phyloP scores from a whole-genome alignment of 768 basidiomycete species.

The Leucocoprinus sp. region DNA sequence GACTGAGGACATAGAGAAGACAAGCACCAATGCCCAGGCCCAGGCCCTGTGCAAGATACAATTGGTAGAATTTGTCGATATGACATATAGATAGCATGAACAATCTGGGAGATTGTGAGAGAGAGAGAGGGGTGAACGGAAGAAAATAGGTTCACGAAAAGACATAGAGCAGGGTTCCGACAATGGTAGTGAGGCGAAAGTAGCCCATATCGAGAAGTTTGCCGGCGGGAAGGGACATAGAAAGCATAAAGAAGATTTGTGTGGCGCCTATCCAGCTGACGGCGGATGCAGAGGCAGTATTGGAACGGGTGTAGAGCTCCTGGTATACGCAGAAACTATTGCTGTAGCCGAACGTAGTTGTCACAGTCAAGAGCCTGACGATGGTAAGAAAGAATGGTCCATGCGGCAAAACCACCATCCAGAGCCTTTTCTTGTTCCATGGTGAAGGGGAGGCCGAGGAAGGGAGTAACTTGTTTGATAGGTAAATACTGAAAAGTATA shows the following conservation, averaged over 20 bases:
- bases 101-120: background rate
- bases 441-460: too few relatives aligned
- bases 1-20: slow-evolving; percentile 42
- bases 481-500: too few relatives aligned
- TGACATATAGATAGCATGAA: slow-evolving; percentile 32
- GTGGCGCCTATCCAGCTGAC: slow-evolving; percentile 11
- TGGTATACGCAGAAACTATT: background rate
- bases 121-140: background rate
- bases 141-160: slow-evolving; percentile 16
- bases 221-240: slow-evolving; percentile 20
- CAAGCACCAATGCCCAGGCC: slow-evolving; percentile 52
- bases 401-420: too few relatives aligned
- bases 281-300: background rate
- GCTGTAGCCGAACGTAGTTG: background rate
- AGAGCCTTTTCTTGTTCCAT: too few relatives aligned
- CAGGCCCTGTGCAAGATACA: slow-evolving; percentile 47
- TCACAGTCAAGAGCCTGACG: background rate
- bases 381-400: too few relatives aligned
- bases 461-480: too few relatives aligned
- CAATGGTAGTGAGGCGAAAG: slow-evolving; percentile 14
- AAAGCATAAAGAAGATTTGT: slow-evolving; percentile 22
- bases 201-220: slow-evolving; percentile 26
- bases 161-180: slow-evolving; percentile 12
- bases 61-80: slow-evolving; percentile 42
- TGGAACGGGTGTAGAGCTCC: background rate